Conservation (phyloP, 768 basidiomycete species). For the Lactarius vividus region DNA sequence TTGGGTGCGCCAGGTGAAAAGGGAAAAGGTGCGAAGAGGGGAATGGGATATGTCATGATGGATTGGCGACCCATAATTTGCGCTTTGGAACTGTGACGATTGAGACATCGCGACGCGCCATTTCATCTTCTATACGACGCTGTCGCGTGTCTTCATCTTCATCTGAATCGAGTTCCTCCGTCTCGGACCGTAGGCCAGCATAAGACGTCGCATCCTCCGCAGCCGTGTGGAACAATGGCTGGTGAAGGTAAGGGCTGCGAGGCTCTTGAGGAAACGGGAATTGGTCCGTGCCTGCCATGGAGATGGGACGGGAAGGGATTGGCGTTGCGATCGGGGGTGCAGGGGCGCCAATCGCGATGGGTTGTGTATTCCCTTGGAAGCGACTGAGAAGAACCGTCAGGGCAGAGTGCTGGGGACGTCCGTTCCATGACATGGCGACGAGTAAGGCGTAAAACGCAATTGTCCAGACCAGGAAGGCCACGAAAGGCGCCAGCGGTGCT, state of each 20-base stretch:
- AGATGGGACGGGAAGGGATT: constrained; percentile 41
- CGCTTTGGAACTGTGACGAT: constrained; percentile 74
- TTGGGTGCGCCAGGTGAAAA: not conserved
- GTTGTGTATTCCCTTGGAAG: constrained; percentile 37
- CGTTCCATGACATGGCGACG: constrained; percentile 54
- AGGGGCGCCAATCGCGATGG: constrained; percentile 20
- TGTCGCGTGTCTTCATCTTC: constrained; percentile 74
- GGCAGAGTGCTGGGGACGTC: constrained; percentile 55
- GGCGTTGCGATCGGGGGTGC: constrained; percentile 35
- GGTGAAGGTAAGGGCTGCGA: constrained; percentile 65
- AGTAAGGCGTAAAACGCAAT: constrained; percentile 55
- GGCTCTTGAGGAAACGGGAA: constrained; percentile 44
- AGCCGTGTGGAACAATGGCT: constrained; percentile 54
- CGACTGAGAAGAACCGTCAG: constrained; percentile 49
- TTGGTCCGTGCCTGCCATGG: constrained; percentile 41
- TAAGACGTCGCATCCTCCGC: constrained; percentile 48
- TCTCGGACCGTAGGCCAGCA: constrained; percentile 41
- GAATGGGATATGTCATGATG: constrained; percentile 36
- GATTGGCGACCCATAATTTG: constrained; percentile 72
- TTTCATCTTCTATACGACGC: constrained; percentile 75
- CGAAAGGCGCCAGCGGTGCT: constrained; percentile 55
- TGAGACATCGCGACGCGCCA: constrained; percentile 78
- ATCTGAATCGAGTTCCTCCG: constrained; percentile 60
- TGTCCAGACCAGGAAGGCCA: constrained; percentile 62
- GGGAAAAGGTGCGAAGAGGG: not conserved